Evolutionary conservation across 331 rosid species (phyloP), one percentile per base, ranked within the genome.

Genomic region (Stylosanthes scabra): DNA sequence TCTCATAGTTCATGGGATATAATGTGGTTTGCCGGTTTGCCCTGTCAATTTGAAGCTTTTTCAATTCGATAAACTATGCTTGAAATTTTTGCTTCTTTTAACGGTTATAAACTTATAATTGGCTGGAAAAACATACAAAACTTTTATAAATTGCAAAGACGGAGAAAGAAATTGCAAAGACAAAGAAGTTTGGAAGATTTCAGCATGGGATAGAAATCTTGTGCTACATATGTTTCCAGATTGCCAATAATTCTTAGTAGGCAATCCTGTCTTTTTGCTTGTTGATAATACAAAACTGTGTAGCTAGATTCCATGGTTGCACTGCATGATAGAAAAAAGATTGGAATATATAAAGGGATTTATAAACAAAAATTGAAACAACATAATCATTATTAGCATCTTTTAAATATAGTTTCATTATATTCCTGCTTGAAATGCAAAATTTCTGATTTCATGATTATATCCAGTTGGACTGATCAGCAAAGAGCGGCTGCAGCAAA

Each of bases 401-500:
- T 8, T 45, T 10, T 8, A 45, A 45, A 50, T 59, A 39, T 76
- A 27, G 25, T 66, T 66, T 39, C 34, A 55, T 40, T 71, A 25
- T 51, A 41, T 44, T 13, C 15, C 31, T 16, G 27, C 68, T 8
- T 25, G 78, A 59, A 80, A 54, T 46, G 37, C 47, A 13, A 28
- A 9, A 72, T 63, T 57, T 41, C 52, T 61, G 59, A 66, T 58
- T 75, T 52, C 15, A 13, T 74, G 55, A 31, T 76, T 69, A 55
- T 34, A 70, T 83, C 60, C 85, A 94, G 97, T 81, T 91, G 89
- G 92, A 91, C 99, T 2, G 97, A 94, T 79, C 99, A 91, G 78
- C 99, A 94, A 87, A 78, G 97, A 86, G 89, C 69, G 49, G 89
- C 83, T 37, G 96, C 89, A 58, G 90, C 96, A 54, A 94, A 84